Evolutionary conservation across 2,329 filamentous ascomycete genomes (phyloP).

Genomic region (Microascus cirrosus): DNA sequence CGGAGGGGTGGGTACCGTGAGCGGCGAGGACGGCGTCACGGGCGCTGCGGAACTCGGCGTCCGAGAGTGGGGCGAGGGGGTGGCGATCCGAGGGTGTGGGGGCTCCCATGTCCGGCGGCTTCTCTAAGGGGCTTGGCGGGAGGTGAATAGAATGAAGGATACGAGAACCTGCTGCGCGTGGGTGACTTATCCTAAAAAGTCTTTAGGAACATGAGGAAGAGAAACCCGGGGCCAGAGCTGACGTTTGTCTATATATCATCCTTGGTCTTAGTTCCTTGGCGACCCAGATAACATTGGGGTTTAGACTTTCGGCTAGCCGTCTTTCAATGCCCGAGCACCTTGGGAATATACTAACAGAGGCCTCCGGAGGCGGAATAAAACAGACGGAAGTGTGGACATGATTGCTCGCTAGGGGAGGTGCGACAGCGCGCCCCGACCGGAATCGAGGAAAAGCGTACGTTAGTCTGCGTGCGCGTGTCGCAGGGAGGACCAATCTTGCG

Average conservation of each 20-base stretch:
- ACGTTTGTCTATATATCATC: not conserved
- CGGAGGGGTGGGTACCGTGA: slow-evolving; percentile 1
- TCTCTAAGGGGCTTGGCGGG: not conserved
- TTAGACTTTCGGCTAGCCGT: not conserved
- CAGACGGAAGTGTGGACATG: not conserved
- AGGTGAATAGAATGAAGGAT: not conserved
- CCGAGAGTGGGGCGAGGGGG: slow-evolving; percentile 37
- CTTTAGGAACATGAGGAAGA: not conserved
- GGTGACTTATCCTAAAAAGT: not conserved
- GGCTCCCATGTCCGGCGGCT: slow-evolving; percentile 1
- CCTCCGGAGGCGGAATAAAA: not conserved
- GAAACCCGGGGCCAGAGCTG: not conserved
- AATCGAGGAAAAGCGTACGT: not conserved
- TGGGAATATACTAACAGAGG: not conserved
- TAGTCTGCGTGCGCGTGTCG: not conserved
- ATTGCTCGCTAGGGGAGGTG: not conserved
- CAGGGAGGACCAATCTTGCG: not conserved
- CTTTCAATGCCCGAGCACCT: not conserved
- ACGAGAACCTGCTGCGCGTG: not conserved
- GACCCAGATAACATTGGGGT: not conserved
- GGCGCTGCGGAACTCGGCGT: slow-evolving; percentile 36
- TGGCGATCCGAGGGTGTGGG: slow-evolving; percentile 12
- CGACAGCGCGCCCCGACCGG: not conserved
- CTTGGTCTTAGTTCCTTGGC: not conserved
- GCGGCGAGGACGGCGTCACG: slow-evolving; percentile 25